Evolutionary conservation across 495 filamentous ascomycete species (phyloP).

Genomic region (Talaromyces stipitatus): DNA sequence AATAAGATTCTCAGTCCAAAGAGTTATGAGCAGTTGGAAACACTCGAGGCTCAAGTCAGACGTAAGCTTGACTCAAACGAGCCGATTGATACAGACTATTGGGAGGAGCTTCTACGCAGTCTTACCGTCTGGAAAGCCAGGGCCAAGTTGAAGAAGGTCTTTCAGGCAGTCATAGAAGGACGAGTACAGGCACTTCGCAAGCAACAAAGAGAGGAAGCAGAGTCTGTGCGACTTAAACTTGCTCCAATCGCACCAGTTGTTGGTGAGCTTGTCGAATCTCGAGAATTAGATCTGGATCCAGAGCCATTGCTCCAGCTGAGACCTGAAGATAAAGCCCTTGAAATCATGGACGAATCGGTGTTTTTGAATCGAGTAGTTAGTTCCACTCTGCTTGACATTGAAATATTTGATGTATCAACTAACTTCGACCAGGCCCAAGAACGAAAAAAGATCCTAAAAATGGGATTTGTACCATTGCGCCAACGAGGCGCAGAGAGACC

Average conservation of each 20-base stretch:
- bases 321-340: slow-evolving; percentile 58
- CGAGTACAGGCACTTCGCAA: slow-evolving; percentile 59
- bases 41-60: slow-evolving; percentile 76
- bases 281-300: slow-evolving; percentile 46
- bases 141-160: slow-evolving; percentile 75
- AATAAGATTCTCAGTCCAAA: slow-evolving; percentile 82
- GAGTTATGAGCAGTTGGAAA: slow-evolving; percentile 74
- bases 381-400: slow-evolving; percentile 7
- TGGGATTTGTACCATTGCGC: slow-evolving; percentile 61
- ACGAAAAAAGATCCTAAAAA: slow-evolving; percentile 55
- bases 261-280: not conserved
- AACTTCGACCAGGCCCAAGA: slow-evolving; percentile 41
- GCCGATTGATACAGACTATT: slow-evolving; percentile 93
- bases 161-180: slow-evolving; percentile 66
- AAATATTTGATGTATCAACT: slow-evolving; percentile 8
- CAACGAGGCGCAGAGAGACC: slow-evolving; percentile 45
- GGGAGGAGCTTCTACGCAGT: slow-evolving; percentile 84
- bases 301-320: slow-evolving; percentile 64
- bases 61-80: slow-evolving; percentile 80
- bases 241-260: slow-evolving; percentile 31
- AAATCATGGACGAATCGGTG: slow-evolving; percentile 51
- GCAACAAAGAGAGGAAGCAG: slow-evolving; percentile 65
- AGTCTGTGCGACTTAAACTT: slow-evolving; percentile 50
- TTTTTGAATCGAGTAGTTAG: slow-evolving; percentile 55
- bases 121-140: slow-evolving; percentile 86